Evolutionary conservation across 352 stramenopile genomes (phyloP).

Genomic region (Pythium scleroteichum): DNA sequence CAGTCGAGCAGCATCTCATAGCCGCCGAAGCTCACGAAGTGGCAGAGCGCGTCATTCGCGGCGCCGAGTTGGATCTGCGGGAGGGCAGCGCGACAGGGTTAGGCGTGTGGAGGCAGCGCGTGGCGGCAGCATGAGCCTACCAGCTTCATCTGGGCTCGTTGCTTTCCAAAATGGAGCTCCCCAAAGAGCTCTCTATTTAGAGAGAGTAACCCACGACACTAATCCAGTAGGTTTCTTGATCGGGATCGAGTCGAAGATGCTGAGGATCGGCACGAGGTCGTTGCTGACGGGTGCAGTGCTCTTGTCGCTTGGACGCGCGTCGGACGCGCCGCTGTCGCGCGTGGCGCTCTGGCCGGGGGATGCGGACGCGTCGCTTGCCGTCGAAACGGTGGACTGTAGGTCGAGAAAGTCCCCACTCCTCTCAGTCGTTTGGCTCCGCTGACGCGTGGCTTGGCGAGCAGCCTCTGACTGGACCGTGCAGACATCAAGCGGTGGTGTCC

Average conservation of each 20-base stretch:
- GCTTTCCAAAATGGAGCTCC: no score
- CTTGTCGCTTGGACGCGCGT: not conserved
- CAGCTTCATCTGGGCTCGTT: conserved; percentile 23
- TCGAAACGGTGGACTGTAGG: conserved; percentile 10
- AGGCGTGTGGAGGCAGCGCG: no score
- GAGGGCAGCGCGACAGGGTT: no score
- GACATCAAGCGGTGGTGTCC: conserved; percentile 2
- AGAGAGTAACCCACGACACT: not conserved
- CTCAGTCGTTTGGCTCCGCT: not conserved
- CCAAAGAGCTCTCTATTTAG: conserved; percentile 10
- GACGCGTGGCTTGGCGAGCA: not conserved
- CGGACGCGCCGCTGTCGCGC: no score
- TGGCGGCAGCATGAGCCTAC: conserved; percentile 5
- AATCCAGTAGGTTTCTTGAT: not conserved
- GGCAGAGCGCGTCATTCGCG: conserved; percentile 69
- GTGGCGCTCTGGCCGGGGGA: conserved; percentile 9
- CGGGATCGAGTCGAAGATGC: no score
- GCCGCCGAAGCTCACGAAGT: conserved; percentile 79
- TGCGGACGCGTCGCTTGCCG: conserved; percentile 6
- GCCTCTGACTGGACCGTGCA: not conserved
- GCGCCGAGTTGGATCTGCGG: conserved; percentile 72
- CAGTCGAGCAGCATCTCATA: conserved; percentile 85
- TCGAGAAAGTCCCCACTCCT: not conserved
- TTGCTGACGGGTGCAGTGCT: not conserved
- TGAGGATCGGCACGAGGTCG: no score